A percentile compares a stretch with the other conserved stretches of the same genome.
Evolutionary conservation across 176 grass and related monocot species (phyloP).

Genomic region (Chloris gayana): DNA sequence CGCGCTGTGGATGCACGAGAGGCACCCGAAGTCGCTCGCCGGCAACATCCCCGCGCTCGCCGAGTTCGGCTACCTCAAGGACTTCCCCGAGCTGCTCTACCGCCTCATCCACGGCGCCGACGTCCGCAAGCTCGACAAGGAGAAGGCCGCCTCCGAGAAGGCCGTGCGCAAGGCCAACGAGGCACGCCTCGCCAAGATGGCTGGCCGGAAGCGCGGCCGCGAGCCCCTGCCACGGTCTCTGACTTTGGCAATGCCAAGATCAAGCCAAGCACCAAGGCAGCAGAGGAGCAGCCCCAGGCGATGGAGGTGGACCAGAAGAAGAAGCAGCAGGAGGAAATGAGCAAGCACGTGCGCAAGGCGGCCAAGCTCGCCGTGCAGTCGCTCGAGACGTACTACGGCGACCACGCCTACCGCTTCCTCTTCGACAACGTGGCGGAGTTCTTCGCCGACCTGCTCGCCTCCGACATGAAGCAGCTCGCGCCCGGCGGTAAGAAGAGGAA

Average conservation of each 20-base stretch:
- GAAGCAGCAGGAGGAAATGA: background rate
- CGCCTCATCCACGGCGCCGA: constrained; percentile 38
- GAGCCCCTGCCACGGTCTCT: no score
- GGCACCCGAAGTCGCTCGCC: constrained; percentile 48
- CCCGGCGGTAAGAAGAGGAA: background rate
- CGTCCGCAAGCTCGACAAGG: background rate
- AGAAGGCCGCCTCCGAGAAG: background rate
- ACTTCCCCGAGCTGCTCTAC: constrained; percentile 52
- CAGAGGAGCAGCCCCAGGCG: no score
- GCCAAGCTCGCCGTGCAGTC: constrained; percentile 36
- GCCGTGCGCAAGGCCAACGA: background rate
- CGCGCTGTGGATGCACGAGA: constrained; percentile 9
- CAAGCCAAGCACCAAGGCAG: no score
- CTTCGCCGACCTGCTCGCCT: constrained; percentile 49
- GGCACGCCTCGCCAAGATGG: background rate
- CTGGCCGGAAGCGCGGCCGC: no score
- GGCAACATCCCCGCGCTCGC: constrained; percentile 30
- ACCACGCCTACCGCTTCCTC: constrained; percentile 52
- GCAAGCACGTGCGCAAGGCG: constrained; percentile 16
- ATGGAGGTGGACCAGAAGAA: no score
- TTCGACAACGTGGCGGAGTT: constrained; percentile 42
- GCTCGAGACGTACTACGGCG: constrained; percentile 39
- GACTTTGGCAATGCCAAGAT: background rate
- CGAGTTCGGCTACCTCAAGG: constrained; percentile 52
- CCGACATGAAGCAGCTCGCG: constrained; percentile 44